These are phyloP conservation scores for Xylaria arbuscula DNA, from an alignment of 2,329 filamentous ascomycete genomes.

Conservation along the genomic window DNA sequence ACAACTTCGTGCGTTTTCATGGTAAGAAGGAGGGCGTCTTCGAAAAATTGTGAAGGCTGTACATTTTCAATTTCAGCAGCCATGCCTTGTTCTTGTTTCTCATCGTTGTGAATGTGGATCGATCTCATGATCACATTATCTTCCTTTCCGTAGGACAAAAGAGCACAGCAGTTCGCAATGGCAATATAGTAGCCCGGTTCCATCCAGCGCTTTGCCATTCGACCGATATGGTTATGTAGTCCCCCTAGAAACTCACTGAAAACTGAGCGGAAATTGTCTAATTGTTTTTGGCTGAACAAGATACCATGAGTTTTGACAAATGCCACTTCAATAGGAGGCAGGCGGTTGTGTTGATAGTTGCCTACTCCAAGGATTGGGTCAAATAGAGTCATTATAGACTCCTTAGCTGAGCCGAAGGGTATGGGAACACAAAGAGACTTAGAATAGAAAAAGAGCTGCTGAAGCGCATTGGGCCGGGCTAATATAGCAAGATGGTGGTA, in stretches of 20 bases:
- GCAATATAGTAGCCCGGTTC: conserved; percentile 66
- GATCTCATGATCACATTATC: conserved; percentile 59
- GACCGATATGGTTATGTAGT: conserved; percentile 68
- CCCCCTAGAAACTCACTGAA: conserved; percentile 62
- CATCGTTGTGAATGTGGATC: conserved; percentile 50
- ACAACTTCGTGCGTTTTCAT: conserved; percentile 52
- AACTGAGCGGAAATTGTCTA: conserved; percentile 59
- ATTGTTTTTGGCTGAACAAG: conserved; percentile 66
- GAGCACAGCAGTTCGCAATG: conserved; percentile 64
- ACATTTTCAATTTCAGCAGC: conserved; percentile 42
- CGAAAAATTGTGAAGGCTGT: conserved; percentile 37
- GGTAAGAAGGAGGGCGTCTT: conserved; percentile 44
- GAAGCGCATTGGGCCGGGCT: conserved; percentile 73
- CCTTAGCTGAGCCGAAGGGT: conserved; percentile 74
- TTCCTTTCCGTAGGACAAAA: conserved; percentile 65
- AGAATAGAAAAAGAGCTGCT: conserved; percentile 78
- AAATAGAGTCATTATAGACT: conserved; percentile 77
- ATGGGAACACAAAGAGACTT: conserved; percentile 76
- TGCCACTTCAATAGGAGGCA: conserved; percentile 63
- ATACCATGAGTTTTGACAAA: conserved; percentile 74
- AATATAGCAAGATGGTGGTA: conserved; percentile 91
- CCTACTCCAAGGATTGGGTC: conserved; percentile 62
- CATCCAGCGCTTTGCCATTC: conserved; percentile 63
- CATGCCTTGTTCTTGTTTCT: conserved; percentile 40
- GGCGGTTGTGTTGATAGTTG: conserved; percentile 49